Evolutionary conservation across 345 rosid genomes (phyloP), one percentile per base, ranked within the genome.

Genomic region (Draba incana): DNA sequence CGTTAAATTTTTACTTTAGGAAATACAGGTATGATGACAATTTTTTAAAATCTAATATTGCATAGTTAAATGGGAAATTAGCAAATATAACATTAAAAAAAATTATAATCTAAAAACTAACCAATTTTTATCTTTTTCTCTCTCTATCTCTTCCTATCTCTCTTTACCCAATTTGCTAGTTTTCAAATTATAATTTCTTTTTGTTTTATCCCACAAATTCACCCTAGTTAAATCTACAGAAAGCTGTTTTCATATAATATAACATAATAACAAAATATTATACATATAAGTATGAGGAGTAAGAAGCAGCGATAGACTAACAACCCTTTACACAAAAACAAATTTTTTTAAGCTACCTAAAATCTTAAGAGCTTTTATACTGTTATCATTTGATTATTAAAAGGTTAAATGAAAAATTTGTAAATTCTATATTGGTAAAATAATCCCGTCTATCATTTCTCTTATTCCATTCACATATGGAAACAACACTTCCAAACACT

Each of bases 401-500:
- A 33, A 23, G 4, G 15, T 23, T 45, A 33, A n/a, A 33, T 56
- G 20, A 0, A 1, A 9, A 3, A 3, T 2, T 20, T 15, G 24
- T 46, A 16, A 28, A 38, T 31, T 39, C 6, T 49, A 31, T 20
- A 30, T 13, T 11, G 35, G 27, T 35, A 54, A 71, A 54, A 71
- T 61, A 44, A 50, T 35, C 16, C 66, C 52, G 43, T 66, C 68
- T 66, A 66, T 62, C 50, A 50, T 59, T 55, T 59, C 45, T 64
- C 31, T 43, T 11, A 60, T 74, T 51, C 68, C 68, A 66, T 74
- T 74, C 77, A 74, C 77, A 74, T 43, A 24, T 51, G 71, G 43
- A 62, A 73, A 48, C 64, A 39, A 49, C 20, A 57, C 6, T 49
- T 59, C 41, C 46, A 58, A 33, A 58, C 20, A 20, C 48, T 57